A percentile compares a stretch with the other conserved stretches of the same genome.
Evolutionary conservation across 306 rosid genomes (phyloP).

Genomic region (Pyrus pyrifolia): DNA sequence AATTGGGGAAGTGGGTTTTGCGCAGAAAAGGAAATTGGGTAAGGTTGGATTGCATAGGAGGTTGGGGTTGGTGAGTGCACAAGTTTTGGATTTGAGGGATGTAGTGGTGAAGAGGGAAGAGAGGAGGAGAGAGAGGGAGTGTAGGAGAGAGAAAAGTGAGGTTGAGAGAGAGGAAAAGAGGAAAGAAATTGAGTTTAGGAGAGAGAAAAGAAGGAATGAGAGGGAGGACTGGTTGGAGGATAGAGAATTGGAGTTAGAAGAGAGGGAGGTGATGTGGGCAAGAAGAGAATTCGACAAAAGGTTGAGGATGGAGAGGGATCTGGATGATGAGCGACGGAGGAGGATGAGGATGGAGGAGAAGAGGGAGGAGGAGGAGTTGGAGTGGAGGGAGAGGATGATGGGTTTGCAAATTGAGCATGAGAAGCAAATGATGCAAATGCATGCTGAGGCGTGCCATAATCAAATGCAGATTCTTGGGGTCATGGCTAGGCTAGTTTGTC

Average conservation of each 20-base stretch:
- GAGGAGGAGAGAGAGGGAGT: conserved; percentile 64
- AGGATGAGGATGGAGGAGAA: conserved; percentile 66
- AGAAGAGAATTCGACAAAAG: conserved; percentile 50
- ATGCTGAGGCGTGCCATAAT: conserved; percentile 78
- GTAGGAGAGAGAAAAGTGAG: conserved; percentile 43
- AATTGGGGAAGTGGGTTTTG: conserved; percentile 15
- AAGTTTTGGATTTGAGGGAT: conserved; percentile 54
- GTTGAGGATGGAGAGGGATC: conserved; percentile 47
- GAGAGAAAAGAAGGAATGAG: conserved; percentile 33
- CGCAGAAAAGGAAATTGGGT: conserved; percentile 22
- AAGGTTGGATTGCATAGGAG: conserved; percentile 32
- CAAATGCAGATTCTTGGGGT: conserved; percentile 86
- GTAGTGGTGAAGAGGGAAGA: conserved; percentile 67
- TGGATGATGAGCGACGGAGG: conserved; percentile 44
- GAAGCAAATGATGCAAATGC: conserved; percentile 86
- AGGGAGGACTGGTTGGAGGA: conserved; percentile 44
- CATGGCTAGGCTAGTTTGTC: conserved; percentile 69
- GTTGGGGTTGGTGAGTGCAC: conserved; percentile 33
- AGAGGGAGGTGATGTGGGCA: conserved; percentile 45
- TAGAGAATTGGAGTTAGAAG: conserved; percentile 52
- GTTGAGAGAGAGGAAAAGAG: conserved; percentile 37
- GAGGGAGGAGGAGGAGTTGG: conserved; percentile 84
- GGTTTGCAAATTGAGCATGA: conserved; percentile 86
- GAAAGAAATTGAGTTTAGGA: conserved; percentile 40
- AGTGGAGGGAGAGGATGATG: conserved; percentile 83